Evolutionary conservation across 1,284 basidiomycete species (phyloP).

Genomic region (Malassezia equina): DNA sequence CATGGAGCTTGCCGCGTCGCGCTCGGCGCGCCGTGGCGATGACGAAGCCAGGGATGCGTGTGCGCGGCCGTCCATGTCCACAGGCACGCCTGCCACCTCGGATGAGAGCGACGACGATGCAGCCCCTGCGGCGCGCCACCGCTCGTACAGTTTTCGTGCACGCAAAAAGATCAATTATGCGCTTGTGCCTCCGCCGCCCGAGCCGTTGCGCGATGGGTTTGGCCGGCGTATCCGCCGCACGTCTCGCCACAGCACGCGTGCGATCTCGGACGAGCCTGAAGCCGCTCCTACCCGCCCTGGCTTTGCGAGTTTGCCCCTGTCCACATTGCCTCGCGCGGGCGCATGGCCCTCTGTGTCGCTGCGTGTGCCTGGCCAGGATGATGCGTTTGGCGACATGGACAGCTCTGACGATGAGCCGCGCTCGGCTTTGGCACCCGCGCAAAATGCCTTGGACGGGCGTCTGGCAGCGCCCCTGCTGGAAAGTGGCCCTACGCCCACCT

Average conservation of each 20-base stretch:
- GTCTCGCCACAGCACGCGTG: constrained; percentile 14
- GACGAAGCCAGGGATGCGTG: not conserved
- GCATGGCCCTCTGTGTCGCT: constrained; percentile 20
- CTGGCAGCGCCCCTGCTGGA: constrained; percentile 23
- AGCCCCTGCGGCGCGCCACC: constrained; percentile 26
- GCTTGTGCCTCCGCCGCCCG: constrained; percentile 32
- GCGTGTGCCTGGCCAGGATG: constrained; percentile 39
- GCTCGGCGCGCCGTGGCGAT: constrained; percentile 11
- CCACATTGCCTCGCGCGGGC: constrained; percentile 13
- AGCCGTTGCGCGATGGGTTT: constrained; percentile 35
- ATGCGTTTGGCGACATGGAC: constrained; percentile 44
- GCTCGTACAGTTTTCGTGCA: constrained; percentile 37
- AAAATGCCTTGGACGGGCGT: not conserved
- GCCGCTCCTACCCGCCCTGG: not conserved
- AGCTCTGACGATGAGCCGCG: constrained; percentile 40
- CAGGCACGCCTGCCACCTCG: constrained; percentile 23
- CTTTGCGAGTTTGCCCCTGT: constrained; percentile 24
- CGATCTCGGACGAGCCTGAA: constrained; percentile 11
- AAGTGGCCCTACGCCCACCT: constrained; percentile 17
- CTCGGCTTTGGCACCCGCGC: constrained; percentile 2
- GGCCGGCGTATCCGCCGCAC: constrained; percentile 25
- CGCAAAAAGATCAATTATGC: constrained; percentile 46
- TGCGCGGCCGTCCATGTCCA: constrained; percentile 6
- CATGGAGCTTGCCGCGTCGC: constrained; percentile 18
- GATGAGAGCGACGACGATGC: constrained; percentile 27